phyloP scores from a whole-genome alignment of 2,329 filamentous ascomycete genomes.

The Ascocoryne sarcoides region DNA sequence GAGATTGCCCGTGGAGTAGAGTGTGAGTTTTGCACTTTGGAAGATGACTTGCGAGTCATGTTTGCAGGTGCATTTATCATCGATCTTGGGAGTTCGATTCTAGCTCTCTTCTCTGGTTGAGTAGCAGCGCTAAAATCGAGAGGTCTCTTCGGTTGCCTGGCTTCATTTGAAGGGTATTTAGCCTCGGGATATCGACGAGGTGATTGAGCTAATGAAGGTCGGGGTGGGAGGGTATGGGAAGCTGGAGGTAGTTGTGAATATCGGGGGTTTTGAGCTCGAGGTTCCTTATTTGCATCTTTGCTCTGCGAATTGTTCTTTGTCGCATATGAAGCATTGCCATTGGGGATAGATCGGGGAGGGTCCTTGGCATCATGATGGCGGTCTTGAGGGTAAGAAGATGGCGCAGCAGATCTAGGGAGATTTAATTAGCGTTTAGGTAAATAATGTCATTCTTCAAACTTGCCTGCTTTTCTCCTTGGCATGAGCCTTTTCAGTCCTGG shows the following conservation, averaged over 20 bases:
- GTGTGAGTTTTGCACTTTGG: conserved; percentile 14
- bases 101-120: background rate
- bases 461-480: conserved; percentile 7
- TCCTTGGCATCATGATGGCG: conserved; percentile 10
- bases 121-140: conserved; percentile 14
- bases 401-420: conserved; percentile 9
- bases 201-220: conserved; percentile 22
- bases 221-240: conserved; percentile 23
- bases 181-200: conserved; percentile 13
- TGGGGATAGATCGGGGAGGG: conserved; percentile 7
- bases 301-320: conserved; percentile 4
- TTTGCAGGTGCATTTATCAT: conserved; percentile 11
- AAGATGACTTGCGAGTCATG: conserved; percentile 12
- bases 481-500: conserved; percentile 2
- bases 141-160: conserved; percentile 21
- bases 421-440: conserved; percentile 7
- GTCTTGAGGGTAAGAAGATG: conserved; percentile 5
- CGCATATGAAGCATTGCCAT: conserved; percentile 12
- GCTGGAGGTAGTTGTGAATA: conserved; percentile 7
- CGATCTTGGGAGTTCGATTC: conserved; percentile 13
- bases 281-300: conserved; percentile 3
- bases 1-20: conserved; percentile 8
- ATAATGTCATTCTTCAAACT: background rate
- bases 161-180: conserved; percentile 6
- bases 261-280: conserved; percentile 1